A percentile compares a stretch with the other conserved stretches of the same genome.
phyloP scores from a whole-genome alignment of 2,329 filamentous ascomycete species.

The Botryotinia globosa region DNA sequence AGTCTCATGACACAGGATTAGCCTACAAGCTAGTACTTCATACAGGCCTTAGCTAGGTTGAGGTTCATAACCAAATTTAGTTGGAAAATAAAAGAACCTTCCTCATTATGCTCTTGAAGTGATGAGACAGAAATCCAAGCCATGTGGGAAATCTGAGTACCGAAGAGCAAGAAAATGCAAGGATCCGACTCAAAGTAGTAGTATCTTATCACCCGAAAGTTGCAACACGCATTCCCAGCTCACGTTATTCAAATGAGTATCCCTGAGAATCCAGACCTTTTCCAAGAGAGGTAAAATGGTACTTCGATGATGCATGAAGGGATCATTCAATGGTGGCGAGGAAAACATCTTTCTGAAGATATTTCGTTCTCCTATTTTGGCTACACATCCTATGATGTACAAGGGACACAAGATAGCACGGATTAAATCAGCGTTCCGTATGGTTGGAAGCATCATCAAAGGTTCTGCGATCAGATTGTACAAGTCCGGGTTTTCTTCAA shows the following conservation, averaged over 20 bases:
- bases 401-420: slow-evolving; percentile 31
- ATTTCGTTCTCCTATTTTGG: slow-evolving; percentile 28
- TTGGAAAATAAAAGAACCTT: no score
- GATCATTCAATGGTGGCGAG: slow-evolving; percentile 30
- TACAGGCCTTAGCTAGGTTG: no score
- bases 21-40: no score
- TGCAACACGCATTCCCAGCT: slow-evolving; percentile 14
- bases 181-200: neutral
- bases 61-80: no score
- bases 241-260: slow-evolving; percentile 17
- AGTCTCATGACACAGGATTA: no score
- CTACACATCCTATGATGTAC: slow-evolving; percentile 32
- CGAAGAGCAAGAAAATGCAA: neutral
- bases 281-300: slow-evolving; percentile 34
- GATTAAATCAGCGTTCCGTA: slow-evolving; percentile 23
- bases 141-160: neutral
- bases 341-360: slow-evolving; percentile 33
- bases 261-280: slow-evolving; percentile 28
- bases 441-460: slow-evolving; percentile 29
- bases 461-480: slow-evolving; percentile 25
- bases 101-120: no score
- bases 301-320: slow-evolving; percentile 31
- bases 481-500: slow-evolving; percentile 21
- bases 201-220: slow-evolving; percentile 4
- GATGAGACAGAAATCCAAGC: no score